A percentile compares a stretch with the other conserved stretches of the same genome.
Conservation (phyloP, 441 rosid genomes). For the Codiaeum variegatum region DNA sequence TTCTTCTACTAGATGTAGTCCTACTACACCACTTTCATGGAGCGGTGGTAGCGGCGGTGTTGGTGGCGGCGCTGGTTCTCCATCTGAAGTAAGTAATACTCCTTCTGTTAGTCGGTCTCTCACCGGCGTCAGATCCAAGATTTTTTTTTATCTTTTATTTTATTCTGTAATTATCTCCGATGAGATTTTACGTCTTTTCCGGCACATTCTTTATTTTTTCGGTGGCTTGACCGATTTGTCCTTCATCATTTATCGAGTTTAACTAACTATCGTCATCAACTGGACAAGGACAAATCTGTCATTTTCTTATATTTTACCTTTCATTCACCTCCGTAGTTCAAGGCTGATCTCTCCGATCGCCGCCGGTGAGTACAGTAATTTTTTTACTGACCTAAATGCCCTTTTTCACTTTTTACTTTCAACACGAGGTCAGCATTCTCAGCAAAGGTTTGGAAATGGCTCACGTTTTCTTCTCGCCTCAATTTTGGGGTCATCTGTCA, state of each 20-base stretch:
- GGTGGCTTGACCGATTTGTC: neutral
- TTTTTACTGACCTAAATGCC: constrained; percentile 19
- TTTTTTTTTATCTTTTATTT: too few species aligned
- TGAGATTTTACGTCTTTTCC: too few species aligned
- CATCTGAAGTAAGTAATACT: too few species aligned
- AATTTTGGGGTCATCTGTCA: constrained; percentile 33
- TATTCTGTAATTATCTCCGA: too few species aligned
- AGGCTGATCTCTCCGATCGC: constrained; percentile 14
- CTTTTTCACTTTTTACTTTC: neutral
- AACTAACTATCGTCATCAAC: constrained; percentile 4
- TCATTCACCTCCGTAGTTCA: neutral
- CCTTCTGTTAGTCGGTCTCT: constrained; percentile 36
- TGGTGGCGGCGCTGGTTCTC: too few species aligned
- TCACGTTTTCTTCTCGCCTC: constrained; percentile 42
- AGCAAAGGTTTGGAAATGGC: constrained; percentile 20
- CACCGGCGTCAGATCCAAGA: constrained; percentile 67
- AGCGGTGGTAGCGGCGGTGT: constrained; percentile 64
- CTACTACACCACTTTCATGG: constrained; percentile 92
- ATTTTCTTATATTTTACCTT: neutral
- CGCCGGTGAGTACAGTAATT: constrained; percentile 4
- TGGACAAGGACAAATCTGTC: constrained; percentile 23
- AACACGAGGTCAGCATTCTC: constrained; percentile 24
- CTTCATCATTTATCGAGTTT: neutral
- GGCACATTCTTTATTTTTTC: neutral
- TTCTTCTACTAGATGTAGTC: constrained; percentile 62